Evolutionary conservation across 768 basidiomycete genomes (phyloP), one percentile per base, ranked within the genome.

Genomic region (Mycena rosella): DNA sequence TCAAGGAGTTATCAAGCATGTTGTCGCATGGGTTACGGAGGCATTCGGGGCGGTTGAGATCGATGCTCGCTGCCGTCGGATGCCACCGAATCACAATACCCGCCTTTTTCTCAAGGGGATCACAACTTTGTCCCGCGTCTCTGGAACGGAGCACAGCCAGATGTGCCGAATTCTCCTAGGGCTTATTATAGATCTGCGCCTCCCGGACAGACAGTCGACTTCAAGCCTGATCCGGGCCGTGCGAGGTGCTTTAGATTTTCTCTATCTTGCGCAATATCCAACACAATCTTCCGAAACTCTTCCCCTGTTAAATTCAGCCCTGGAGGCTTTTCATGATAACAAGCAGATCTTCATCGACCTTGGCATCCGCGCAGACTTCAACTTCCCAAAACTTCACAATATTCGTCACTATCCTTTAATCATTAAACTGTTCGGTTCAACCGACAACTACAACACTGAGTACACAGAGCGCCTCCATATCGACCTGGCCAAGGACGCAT

Each of bases 311-410:
- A 14, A 38, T 5, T 20, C 6, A 0, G 59, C 59, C 1, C 40
- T 26, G 0, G 14, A 56, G 2, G 1, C 6, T 0, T 67, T 67
- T 36, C 66, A 67, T 22, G 34, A 36, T 15, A 61, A 67, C 47
- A 67, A 67, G 27, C 2, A 15, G 2, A 58, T 67, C 11, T 67
- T 67, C 18, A 22, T 67, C 2, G 47, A 34, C 5, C 70, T 77
- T 0, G 74, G 72, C 8, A 72, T 80, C 24, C 73, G 76, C 1
- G 20, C 59, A 0, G 38, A 80, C 40, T 83, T 84, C 69, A 77
- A 80, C 30, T 71, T 84, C 11, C 80, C 80, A 0, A 84, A 84
- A 57, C 54, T 82, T 3, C 81, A 82, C 61, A 71, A 56, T 8
- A 17, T 76, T 2, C 22, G 52, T 2, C 79, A 82, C 52, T 81